These are phyloP conservation scores for Arxiozyma slooffiae DNA, from an alignment of 1,139 yeast genomes.

Conservation along the genomic window DNA sequence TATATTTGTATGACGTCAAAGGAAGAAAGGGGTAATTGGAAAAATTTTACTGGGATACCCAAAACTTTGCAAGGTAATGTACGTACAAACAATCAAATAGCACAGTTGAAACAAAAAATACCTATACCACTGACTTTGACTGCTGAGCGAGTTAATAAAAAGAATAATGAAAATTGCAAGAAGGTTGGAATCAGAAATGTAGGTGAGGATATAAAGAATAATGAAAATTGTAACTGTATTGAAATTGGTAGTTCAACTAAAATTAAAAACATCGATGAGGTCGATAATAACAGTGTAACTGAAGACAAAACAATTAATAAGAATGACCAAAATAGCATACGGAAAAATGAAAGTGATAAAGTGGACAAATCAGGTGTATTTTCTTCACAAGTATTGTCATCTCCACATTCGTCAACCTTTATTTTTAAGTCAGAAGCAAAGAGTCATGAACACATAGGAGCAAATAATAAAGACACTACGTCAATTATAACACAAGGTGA, in stretches of 20 bases:
- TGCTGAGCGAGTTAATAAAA: not conserved
- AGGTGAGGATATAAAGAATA: not conserved
- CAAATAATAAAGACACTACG: not conserved
- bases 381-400: not conserved
- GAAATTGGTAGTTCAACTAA: no score
- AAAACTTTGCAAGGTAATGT: constrained; percentile 11
- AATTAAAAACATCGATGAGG: not conserved
- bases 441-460: not conserved
- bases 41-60: constrained; percentile 8
- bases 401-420: not conserved
- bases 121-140: constrained; percentile 13
- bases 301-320: not conserved
- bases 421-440: not conserved
- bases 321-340: not conserved
- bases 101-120: constrained; percentile 8
- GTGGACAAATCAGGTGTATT: not conserved
- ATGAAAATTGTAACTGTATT: no score
- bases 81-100: constrained; percentile 17
- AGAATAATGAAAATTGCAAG: not conserved
- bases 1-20: constrained; percentile 18
- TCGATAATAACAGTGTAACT: not conserved
- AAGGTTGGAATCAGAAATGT: no score
- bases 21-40: constrained; percentile 19
- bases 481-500: not conserved
- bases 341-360: no score